These are phyloP conservation scores for Pleurotus ostreatus DNA, from an alignment of 768 basidiomycete species.

Conservation along the genomic window DNA sequence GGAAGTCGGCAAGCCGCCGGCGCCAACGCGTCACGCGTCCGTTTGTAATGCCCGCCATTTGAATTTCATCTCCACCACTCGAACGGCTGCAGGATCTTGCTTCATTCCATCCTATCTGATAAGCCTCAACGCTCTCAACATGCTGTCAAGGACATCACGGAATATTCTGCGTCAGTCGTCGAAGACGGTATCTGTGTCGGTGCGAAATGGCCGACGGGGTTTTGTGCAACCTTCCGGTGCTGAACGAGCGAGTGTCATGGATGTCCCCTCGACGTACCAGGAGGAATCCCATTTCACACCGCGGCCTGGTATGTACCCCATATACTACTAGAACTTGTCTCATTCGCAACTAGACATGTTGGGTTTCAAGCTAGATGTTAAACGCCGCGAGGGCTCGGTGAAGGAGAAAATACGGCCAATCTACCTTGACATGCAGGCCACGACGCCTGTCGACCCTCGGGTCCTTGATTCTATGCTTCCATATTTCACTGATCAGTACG, in stretches of 20 bases:
- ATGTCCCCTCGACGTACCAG: slow-evolving; percentile 71
- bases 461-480: slow-evolving; percentile 98
- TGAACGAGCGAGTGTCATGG: slow-evolving; percentile 79
- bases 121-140: slow-evolving; percentile 23
- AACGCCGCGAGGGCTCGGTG: slow-evolving; percentile 51
- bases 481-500: slow-evolving; percentile 91
- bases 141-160: slow-evolving; percentile 57
- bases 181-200: slow-evolving; percentile 17
- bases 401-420: slow-evolving; percentile 78
- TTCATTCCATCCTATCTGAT: slow-evolving; percentile 13
- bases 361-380: slow-evolving; percentile 76
- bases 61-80: slow-evolving; percentile 1
- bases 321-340: background rate
- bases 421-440: slow-evolving; percentile 99
- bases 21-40: background rate
- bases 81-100: background rate
- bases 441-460: slow-evolving; percentile 95
- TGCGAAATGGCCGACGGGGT: slow-evolving; percentile 37
- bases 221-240: slow-evolving; percentile 82
- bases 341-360: slow-evolving; percentile 65
- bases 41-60: background rate
- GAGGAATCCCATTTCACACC: slow-evolving; percentile 70
- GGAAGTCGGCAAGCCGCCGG: background rate
- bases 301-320: slow-evolving; percentile 47
- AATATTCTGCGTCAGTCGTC: slow-evolving; percentile 27